Conservation (phyloP, 2,329 filamentous ascomycete species). For the Pseudogymnoascus sp. region DNA sequence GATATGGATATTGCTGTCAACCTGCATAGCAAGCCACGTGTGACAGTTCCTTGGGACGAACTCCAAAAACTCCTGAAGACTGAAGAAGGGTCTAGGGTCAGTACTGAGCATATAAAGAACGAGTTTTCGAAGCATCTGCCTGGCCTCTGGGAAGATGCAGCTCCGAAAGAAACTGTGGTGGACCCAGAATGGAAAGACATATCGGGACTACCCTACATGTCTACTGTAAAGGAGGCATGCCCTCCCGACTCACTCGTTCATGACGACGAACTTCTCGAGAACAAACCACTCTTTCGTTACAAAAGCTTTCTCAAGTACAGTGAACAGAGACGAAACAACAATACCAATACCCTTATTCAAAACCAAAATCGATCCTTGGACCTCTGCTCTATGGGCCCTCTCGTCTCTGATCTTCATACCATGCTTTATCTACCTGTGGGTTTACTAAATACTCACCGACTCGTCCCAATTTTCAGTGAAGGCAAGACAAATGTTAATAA, state of each 20-base stretch:
- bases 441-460: conserved; percentile 41
- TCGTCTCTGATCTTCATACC: conserved; percentile 41
- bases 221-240: conserved; percentile 47
- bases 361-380: conserved; percentile 52
- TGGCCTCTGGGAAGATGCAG: conserved; percentile 18
- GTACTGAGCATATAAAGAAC: background rate
- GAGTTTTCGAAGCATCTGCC: conserved; percentile 35
- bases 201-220: conserved; percentile 47
- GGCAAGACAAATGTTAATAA: conserved; percentile 55
- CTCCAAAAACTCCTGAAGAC: conserved; percentile 41
- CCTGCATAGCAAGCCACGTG: conserved; percentile 51
- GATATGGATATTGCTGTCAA: conserved; percentile 62
- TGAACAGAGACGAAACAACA: conserved; percentile 25
- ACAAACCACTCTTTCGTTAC: conserved; percentile 33
- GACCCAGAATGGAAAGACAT: conserved; percentile 23
- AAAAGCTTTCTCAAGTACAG: conserved; percentile 32
- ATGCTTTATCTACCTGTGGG: conserved; percentile 47
- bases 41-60: conserved; percentile 51
- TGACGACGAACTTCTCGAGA: conserved; percentile 31
- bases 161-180: conserved; percentile 12
- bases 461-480: conserved; percentile 53
- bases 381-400: conserved; percentile 47
- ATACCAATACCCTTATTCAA: conserved; percentile 43
- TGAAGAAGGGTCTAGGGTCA: conserved; percentile 31
- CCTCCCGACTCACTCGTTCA: conserved; percentile 44